Evolutionary conservation across 495 filamentous ascomycete genomes (phyloP).

Genomic region (Xylaria nigripes): DNA sequence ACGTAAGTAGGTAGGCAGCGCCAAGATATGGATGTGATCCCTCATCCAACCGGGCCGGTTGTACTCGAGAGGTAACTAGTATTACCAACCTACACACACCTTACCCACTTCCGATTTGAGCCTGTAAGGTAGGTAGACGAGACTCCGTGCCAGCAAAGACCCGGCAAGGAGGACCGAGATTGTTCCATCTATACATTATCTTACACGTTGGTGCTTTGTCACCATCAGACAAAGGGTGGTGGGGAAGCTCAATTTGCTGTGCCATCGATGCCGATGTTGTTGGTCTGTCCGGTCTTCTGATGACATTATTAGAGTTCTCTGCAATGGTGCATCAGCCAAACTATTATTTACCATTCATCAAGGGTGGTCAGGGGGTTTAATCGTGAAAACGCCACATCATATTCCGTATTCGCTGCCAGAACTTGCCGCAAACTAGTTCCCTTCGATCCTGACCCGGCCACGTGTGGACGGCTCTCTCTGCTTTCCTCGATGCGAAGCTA

Average conservation of each 20-base stretch:
- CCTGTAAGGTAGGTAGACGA: neutral
- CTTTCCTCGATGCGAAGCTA: neutral
- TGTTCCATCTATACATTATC: neutral
- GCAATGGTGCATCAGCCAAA: slow-evolving; percentile 2
- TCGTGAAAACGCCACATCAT: neutral
- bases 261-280: neutral
- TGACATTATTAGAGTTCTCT: neutral
- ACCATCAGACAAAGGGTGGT: neutral
- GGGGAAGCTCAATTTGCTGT: neutral
- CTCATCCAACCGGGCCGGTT: neutral
- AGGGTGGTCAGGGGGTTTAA: neutral
- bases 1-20: neutral
- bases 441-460: slow-evolving; percentile 10
- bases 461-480: slow-evolving; percentile 1
- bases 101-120: neutral
- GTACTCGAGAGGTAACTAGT: neutral
- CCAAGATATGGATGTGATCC: neutral
- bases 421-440: neutral
- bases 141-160: neutral
- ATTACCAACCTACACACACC: neutral
- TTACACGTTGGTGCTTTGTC: neutral
- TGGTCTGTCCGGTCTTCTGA: neutral
- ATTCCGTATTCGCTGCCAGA: neutral
- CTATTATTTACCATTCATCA: neutral
- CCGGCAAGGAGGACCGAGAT: neutral